A percentile compares a stretch with the other conserved stretches of the same genome.
Evolutionary conservation across 2,329 filamentous ascomycete genomes (phyloP).

Genomic region (Torrubiellomyces zombiae): DNA sequence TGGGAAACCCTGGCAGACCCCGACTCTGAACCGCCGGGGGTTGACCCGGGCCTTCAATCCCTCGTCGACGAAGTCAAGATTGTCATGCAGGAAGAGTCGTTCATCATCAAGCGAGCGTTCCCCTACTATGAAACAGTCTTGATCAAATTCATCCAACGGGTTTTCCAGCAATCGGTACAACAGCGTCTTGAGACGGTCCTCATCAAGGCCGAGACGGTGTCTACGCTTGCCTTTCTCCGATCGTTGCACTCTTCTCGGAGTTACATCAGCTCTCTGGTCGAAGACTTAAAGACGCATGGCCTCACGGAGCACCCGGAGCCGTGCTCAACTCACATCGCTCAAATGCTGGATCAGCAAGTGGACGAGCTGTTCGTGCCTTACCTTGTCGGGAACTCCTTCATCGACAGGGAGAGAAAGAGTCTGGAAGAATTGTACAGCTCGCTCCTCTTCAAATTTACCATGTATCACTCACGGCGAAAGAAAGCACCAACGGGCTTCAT

Average conservation of each 20-base stretch:
- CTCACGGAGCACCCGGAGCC: slow-evolving; percentile 90
- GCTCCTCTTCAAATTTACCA: slow-evolving; percentile 85
- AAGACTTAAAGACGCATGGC: slow-evolving; percentile 87
- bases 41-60: slow-evolving; percentile 83
- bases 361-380: slow-evolving; percentile 65
- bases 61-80: slow-evolving; percentile 88
- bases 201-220: slow-evolving; percentile 84
- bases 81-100: slow-evolving; percentile 91
- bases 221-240: slow-evolving; percentile 77
- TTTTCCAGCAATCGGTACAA: slow-evolving; percentile 97
- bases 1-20: slow-evolving; percentile 93
- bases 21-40: slow-evolving; percentile 75
- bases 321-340: slow-evolving; percentile 69
- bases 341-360: slow-evolving; percentile 55
- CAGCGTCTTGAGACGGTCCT: slow-evolving; percentile 89
- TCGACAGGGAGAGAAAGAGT: slow-evolving; percentile 50
- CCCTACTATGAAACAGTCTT: slow-evolving; percentile 92
- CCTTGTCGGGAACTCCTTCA: slow-evolving; percentile 51
- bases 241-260: slow-evolving; percentile 80
- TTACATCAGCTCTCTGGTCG: slow-evolving; percentile 75
- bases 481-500: slow-evolving; percentile 87
- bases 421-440: slow-evolving; percentile 78
- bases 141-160: slow-evolving; percentile 79
- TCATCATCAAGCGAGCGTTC: slow-evolving; percentile 91
- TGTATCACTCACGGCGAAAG: slow-evolving; percentile 80